These are phyloP conservation scores for Yamadazyma insecticola DNA, from an alignment of 805 yeast genomes.

Conservation along the genomic window DNA sequence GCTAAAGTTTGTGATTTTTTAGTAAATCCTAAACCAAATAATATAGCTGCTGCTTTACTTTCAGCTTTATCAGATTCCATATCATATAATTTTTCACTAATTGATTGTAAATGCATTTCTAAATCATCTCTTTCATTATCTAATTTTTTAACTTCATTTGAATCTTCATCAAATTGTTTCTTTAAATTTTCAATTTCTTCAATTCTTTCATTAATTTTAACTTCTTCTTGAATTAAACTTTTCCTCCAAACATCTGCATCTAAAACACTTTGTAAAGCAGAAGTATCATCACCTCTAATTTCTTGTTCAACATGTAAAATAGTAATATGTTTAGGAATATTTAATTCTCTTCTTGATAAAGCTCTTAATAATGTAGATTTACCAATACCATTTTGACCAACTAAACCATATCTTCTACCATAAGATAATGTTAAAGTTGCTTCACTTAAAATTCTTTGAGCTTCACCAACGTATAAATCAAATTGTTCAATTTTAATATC, in stretches of 20 bases:
- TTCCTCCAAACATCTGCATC: slow-evolving; percentile 99
- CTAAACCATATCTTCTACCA: slow-evolving; percentile 95
- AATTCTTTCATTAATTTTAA: slow-evolving; percentile 67
- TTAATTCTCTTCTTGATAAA: slow-evolving; percentile 85
- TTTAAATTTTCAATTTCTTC: slow-evolving; percentile 68
- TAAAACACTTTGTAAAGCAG: slow-evolving; percentile 90
- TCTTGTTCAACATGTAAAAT: slow-evolving; percentile 98
- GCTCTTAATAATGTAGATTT: slow-evolving; percentile 92
- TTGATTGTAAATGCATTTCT: slow-evolving; percentile 70
- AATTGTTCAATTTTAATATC: slow-evolving; percentile 91
- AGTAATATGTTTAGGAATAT: slow-evolving; percentile 92
- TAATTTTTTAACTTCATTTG: slow-evolving; percentile 68
- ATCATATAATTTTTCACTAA: slow-evolving; percentile 76
- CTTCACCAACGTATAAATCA: slow-evolving; percentile 94
- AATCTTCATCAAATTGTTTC: slow-evolving; percentile 68
- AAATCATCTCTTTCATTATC: slow-evolving; percentile 90
- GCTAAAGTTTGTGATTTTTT: slow-evolving; percentile 77
- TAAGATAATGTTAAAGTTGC: slow-evolving; percentile 81
- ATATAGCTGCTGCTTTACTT: slow-evolving; percentile 90
- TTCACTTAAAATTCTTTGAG: slow-evolving; percentile 86
- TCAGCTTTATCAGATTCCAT: slow-evolving; percentile 98
- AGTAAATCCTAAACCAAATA: slow-evolving; percentile 91
- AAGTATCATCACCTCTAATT: slow-evolving; percentile 85
- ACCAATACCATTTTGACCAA: slow-evolving; percentile 99
- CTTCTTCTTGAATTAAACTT: slow-evolving; percentile 73